Evolutionary conservation across 1,284 basidiomycete species (phyloP).

Genomic region (Psilocybe mexicana): DNA sequence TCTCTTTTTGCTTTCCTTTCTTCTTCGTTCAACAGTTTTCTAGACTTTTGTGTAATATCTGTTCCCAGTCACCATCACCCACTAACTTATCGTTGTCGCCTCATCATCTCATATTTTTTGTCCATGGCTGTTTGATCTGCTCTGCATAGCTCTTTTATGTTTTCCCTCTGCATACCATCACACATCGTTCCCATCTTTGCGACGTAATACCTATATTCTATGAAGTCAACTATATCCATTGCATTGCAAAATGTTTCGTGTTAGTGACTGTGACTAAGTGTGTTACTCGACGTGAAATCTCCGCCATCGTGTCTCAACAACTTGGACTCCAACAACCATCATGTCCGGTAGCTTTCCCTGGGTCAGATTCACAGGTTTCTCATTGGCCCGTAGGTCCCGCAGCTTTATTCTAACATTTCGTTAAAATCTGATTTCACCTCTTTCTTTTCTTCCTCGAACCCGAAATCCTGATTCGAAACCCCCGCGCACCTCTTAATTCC

Average conservation of each 20-base stretch:
- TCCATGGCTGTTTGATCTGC: slow-evolving; percentile 12
- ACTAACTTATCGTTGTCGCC: slow-evolving; percentile 1
- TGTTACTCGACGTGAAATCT: slow-evolving; percentile 7
- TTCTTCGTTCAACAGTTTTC: slow-evolving; percentile 3
- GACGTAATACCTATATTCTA: slow-evolving; percentile 3
- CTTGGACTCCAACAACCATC: not conserved
- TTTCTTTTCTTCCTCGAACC: slow-evolving; percentile 1
- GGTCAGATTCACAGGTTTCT: slow-evolving; percentile 46
- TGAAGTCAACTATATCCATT: not conserved
- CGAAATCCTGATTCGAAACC: not conserved
- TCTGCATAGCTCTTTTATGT: slow-evolving; percentile 13
- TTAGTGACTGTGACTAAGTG: slow-evolving; percentile 11
- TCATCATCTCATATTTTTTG: slow-evolving; percentile 3
- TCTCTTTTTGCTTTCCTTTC: slow-evolving; percentile 7
- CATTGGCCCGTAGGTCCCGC: slow-evolving; percentile 47
- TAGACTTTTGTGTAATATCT: slow-evolving; percentile 13
- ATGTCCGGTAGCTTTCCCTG: slow-evolving; percentile 49
- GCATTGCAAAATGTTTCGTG: not conserved
- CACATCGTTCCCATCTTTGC: slow-evolving; percentile 4
- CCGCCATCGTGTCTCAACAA: not conserved
- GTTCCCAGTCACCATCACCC: slow-evolving; percentile 5
- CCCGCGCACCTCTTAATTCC: not conserved
- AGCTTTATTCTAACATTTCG: not conserved
- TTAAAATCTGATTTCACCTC: slow-evolving; percentile 3
- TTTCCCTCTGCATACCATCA: not conserved